A percentile compares a stretch with the other conserved stretches of the same genome.
Conservation (phyloP, 2,329 filamentous ascomycete genomes). For the Colletotrichum destructivum region DNA sequence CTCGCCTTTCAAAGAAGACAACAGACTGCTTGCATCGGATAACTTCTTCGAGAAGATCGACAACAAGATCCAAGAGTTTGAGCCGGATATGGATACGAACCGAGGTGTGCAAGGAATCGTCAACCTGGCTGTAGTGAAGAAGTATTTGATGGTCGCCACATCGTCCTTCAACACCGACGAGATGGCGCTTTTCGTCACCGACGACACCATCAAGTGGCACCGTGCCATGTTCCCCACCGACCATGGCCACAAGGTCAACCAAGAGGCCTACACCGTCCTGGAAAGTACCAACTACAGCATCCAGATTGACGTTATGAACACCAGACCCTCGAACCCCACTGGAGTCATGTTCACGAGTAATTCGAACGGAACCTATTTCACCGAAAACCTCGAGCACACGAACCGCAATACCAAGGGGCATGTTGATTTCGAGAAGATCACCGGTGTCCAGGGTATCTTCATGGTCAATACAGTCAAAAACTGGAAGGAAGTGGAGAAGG, state of each 20-base stretch:
- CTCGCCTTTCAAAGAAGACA: slow-evolving; percentile 79
- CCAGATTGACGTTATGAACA: slow-evolving; percentile 92
- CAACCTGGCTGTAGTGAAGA: slow-evolving; percentile 87
- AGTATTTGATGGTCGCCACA: slow-evolving; percentile 87
- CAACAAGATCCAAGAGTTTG: slow-evolving; percentile 72
- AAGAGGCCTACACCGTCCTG: slow-evolving; percentile 92
- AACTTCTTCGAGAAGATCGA: slow-evolving; percentile 78
- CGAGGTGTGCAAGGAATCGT: slow-evolving; percentile 84
- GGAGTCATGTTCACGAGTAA: slow-evolving; percentile 96
- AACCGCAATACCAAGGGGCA: slow-evolving; percentile 83
- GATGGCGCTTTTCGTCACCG: slow-evolving; percentile 90
- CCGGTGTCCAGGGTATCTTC: slow-evolving; percentile 92
- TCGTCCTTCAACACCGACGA: slow-evolving; percentile 86
- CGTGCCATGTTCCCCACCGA: slow-evolving; percentile 89
- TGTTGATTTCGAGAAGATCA: slow-evolving; percentile 96
- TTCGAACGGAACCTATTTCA: slow-evolving; percentile 97
- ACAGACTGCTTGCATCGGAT: slow-evolving; percentile 85
- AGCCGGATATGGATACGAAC: slow-evolving; percentile 82
- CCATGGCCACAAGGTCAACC: slow-evolving; percentile 78
- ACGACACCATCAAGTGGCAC: slow-evolving; percentile 90
- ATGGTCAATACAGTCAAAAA: slow-evolving; percentile 93
- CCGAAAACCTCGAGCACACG: slow-evolving; percentile 90
- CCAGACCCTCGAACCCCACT: slow-evolving; percentile 77
- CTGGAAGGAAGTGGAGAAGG: slow-evolving; percentile 78
- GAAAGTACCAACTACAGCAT: slow-evolving; percentile 99